phyloP scores from a whole-genome alignment of 139 green algal species.

The Chlamydomonas sp. region DNA sequence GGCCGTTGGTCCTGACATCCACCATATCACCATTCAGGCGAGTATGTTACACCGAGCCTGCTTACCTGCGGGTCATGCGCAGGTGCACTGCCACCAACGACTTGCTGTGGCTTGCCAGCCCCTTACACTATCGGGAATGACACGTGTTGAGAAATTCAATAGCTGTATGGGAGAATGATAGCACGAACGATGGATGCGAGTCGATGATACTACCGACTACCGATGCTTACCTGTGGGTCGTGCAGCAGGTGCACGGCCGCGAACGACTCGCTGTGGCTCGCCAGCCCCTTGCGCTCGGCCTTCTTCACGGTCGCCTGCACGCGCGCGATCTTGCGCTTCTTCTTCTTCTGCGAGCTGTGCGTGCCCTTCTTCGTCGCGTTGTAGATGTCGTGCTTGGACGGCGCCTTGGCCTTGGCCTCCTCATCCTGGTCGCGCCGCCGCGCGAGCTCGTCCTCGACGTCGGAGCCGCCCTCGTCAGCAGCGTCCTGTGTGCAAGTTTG shows the following conservation, averaged over 20 bases:
- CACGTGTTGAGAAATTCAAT: too few species aligned
- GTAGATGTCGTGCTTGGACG: conserved; percentile 77
- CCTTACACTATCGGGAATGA: too few species aligned
- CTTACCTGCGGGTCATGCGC: background rate
- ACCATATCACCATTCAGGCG: too few species aligned
- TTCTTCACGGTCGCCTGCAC: conserved; percentile 75
- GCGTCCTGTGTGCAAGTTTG: background rate
- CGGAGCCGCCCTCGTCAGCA: conserved; percentile 5
- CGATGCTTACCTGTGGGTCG: conserved; percentile 68
- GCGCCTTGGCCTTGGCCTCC: conserved; percentile 23
- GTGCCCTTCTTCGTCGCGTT: conserved; percentile 84
- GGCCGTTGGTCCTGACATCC: too few species aligned
- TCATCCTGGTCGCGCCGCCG: conserved; percentile 44
- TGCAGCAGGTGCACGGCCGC: conserved; percentile 93
- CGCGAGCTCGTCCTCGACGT: conserved; percentile 23
- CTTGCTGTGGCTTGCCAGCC: background rate
- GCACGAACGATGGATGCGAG: too few species aligned
- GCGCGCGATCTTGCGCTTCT: conserved; percentile 86
- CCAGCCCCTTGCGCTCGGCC: conserved; percentile 25
- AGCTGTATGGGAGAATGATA: too few species aligned
- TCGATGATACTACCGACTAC: too few species aligned
- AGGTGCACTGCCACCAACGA: background rate
- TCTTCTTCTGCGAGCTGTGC: conserved; percentile 81
- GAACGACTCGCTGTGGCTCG: conserved; percentile 57
- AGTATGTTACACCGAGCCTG: too few species aligned